Evolutionary conservation across 257 asterid species (phyloP), one percentile per base, ranked within the genome.

Genomic region (Mitragyna speciosa): DNA sequence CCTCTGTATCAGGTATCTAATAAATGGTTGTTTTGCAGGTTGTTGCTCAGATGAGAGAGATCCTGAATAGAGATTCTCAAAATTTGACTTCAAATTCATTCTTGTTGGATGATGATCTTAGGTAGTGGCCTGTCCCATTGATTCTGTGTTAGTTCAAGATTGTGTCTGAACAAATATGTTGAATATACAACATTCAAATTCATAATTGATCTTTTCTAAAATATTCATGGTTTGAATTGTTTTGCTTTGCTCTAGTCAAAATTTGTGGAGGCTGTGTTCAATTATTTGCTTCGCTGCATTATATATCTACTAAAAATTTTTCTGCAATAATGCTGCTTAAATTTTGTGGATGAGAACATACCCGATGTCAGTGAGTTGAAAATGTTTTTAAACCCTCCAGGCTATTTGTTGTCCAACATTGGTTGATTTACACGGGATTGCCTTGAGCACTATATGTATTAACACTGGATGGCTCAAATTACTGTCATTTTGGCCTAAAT

Each of bases 21-120:
- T 70, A 73, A 69, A 39, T 61, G 56, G 47, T 31, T 83, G 65
- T 75, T 83, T 47, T 84, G 84, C 94, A 95, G 99, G 98, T 95
- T 83, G 99, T 96, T 76, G 81, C 98, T 79, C 92, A 93, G 90
- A 96, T 96, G 98, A 91, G 97, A 85, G 99, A 96, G 86, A 89
- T 90, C 72, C 89, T 96, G 79, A 92, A 88, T 82, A 93, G 90
- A 87, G 99, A 96, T 74, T 91, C 98, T 30, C 98, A 88, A 78
- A 96, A 92, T 88, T 78, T 88, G 76, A 87, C 99, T 26, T 88
- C 98, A 76, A 96, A 96, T 82, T 96, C 99, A 41, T 96, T 96
- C 89, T 89, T 96, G 86, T 84, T 96, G 90, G 99, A 96, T 79
- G 99, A 94, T 82, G 99, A 96, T 87, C 93, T 94, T 48, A 96